phyloP scores from a whole-genome alignment of 148 eudicot genomes.

The Nyssa sinensis region DNA sequence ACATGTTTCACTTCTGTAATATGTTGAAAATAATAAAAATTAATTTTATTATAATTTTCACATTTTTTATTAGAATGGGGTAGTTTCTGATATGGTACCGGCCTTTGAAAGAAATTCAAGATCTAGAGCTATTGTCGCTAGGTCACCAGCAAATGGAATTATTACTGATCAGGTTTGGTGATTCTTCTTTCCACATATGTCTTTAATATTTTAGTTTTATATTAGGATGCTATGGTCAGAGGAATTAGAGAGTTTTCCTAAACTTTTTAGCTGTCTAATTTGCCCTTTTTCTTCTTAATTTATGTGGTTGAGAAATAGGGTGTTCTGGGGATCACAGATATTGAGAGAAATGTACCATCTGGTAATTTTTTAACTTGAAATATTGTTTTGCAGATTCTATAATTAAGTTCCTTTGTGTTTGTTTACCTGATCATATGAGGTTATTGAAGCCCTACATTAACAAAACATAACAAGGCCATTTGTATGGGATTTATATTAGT shows the following conservation, averaged over 20 bases:
- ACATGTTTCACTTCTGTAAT: too few species aligned
- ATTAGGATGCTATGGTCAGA: too few species aligned
- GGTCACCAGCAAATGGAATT: conserved; percentile 48
- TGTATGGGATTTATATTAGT: too few species aligned
- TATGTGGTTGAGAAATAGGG: conserved; percentile 30
- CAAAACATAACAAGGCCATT: too few species aligned
- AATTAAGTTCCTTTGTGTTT: too few species aligned
- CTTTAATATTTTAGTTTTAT: too few species aligned
- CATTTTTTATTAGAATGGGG: conserved; percentile 35
- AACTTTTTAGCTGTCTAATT: background rate
- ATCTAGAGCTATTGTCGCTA: conserved; percentile 39
- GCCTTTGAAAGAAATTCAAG: conserved; percentile 35
- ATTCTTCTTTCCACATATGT: too few species aligned
- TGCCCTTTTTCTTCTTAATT: background rate
- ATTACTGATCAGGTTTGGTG: conserved; percentile 43
- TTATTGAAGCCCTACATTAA: too few species aligned
- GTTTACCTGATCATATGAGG: background rate
- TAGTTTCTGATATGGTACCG: conserved; percentile 31
- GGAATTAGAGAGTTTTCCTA: background rate
- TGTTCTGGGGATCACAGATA: conserved; percentile 33
- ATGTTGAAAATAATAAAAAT: too few species aligned
- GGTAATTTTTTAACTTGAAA: too few species aligned
- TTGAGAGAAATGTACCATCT: conserved; percentile 41
- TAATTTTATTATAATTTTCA: background rate
- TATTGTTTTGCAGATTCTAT: too few species aligned